A percentile compares a stretch with the other conserved stretches of the same genome.
Conservation (phyloP, 1,284 basidiomycete genomes). For the Apiotrichum brassicae region DNA sequence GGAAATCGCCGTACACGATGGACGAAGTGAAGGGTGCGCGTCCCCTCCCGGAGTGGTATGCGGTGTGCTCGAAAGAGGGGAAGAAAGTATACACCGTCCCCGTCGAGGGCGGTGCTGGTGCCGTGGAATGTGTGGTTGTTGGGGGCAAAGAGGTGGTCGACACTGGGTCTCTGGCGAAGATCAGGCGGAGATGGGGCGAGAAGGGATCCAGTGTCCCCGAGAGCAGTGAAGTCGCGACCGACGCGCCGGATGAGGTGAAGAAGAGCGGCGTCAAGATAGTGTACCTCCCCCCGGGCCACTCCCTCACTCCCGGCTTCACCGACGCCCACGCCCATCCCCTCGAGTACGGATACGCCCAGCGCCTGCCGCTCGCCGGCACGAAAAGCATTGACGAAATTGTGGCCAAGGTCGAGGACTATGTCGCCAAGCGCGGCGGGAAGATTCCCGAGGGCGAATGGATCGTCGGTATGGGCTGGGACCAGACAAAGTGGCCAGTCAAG, state of each 20-base stretch:
- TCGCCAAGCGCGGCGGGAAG: slow-evolving; percentile 48
- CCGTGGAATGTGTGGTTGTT: slow-evolving; percentile 64
- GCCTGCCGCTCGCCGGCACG: slow-evolving; percentile 59
- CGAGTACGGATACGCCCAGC: slow-evolving; percentile 50
- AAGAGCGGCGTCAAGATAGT: slow-evolving; percentile 34
- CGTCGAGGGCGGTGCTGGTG: slow-evolving; percentile 20
- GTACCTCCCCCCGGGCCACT: slow-evolving; percentile 32
- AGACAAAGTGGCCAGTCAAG: slow-evolving; percentile 58
- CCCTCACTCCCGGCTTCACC: slow-evolving; percentile 41
- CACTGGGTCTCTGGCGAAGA: slow-evolving; percentile 54
- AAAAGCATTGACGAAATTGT: slow-evolving; percentile 58
- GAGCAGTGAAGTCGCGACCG: slow-evolving; percentile 5
- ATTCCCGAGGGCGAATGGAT: slow-evolving; percentile 64
- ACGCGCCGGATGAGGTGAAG: slow-evolving; percentile 17
- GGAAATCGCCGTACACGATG: slow-evolving; percentile 1
- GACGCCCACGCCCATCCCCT: slow-evolving; percentile 64
- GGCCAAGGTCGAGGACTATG: slow-evolving; percentile 58
- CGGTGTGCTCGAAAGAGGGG: slow-evolving; percentile 32
- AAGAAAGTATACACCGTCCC: slow-evolving; percentile 33
- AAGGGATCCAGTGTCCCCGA: slow-evolving; percentile 9
- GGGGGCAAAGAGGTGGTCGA: slow-evolving; percentile 54
- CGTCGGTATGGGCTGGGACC: slow-evolving; percentile 87
- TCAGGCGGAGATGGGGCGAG: slow-evolving; percentile 38
- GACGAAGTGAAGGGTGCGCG: slow-evolving; percentile 1
- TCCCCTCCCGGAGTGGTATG: slow-evolving; percentile 28